These are phyloP conservation scores for Pulicaria dysenterica DNA, from an alignment of 129 eudicot species.

Conservation along the genomic window DNA sequence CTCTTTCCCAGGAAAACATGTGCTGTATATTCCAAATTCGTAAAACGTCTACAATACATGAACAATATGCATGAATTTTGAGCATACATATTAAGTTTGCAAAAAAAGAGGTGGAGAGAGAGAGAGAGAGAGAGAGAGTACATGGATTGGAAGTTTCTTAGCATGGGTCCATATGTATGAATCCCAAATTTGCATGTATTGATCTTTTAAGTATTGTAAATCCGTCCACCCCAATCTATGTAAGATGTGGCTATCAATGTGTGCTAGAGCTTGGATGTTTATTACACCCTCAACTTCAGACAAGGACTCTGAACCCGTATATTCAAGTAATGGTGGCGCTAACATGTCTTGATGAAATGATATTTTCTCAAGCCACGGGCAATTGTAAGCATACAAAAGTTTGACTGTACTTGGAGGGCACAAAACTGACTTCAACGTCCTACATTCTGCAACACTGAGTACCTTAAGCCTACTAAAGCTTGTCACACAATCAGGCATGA, in stretches of 20 bases:
- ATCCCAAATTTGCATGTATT: not conserved
- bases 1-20: conserved; percentile 22
- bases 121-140: not conserved
- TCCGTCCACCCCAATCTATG: conserved; percentile 18
- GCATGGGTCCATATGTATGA: not conserved
- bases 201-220: not conserved
- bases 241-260: not conserved
- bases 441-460: not conserved
- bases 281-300: not conserved
- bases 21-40: conserved; percentile 14
- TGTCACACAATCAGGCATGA: conserved; percentile 23
- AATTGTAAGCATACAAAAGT: fast-evolving
- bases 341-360: not conserved
- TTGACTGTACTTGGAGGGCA: conserved; percentile 6
- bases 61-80: not conserved
- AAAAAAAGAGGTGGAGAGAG: not conserved
- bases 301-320: not conserved
- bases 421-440: not conserved
- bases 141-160: not conserved
- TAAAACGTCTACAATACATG: not conserved
- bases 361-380: not conserved
- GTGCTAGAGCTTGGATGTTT: conserved; percentile 2
- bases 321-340: not conserved
- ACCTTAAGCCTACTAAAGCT: conserved; percentile 7
- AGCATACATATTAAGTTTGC: not conserved